Base-by-base conservation (phyloP, 495 filamentous ascomycete genomes). In the Aeminium ludgeri region DNA sequence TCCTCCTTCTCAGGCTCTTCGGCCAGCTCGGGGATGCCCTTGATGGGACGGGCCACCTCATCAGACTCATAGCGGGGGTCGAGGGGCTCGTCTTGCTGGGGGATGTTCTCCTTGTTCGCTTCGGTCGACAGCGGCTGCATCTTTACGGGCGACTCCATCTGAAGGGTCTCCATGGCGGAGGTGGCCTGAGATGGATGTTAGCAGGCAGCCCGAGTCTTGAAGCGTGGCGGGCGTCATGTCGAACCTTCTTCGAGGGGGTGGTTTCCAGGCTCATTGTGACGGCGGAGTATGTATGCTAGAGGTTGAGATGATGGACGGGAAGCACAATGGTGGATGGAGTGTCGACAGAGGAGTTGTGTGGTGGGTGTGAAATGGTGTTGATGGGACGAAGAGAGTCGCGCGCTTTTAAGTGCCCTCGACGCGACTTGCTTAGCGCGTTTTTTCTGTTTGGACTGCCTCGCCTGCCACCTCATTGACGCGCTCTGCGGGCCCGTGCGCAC, bases 81-180 rank as follows among this genome's bases (percentile, higher is more conserved):
- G n/a, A n/a, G n/a, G n/a, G n/a, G n/a, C n/a, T n/a, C n/a, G n/a
- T n/a, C n/a, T n/a, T n/a, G n/a, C n/a, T n/a, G n/a, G n/a, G n/a
- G n/a, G 37, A 73, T 61, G 65, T 93, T 95, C 67, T 93, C 86
- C 67, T 95, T 96, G 68, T 75, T 70, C 30, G 59, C 61, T 16
- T 38, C 34, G 19, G 68, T 55, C 20, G 66, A 59, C 59, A 92
- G 86, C 63, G 76, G 66, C 51, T 86, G 70, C 74, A 89, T 91
- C 81, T 92, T 92, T 39, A 74, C 66, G 25, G 86, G 85, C 0
- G 84, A 89, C 48, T 92, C 82, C 80, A 97, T 91, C 64, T 86
- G 91, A 52, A 96, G 66, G 50, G 73, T 76, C 63, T 87, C 49
- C 20, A 52, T 38, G 27, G 20, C 36, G 13, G 52, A 41, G 7